Evolutionary conservation across 2,329 filamentous ascomycete genomes (phyloP), one percentile per base, ranked within the genome.

Genomic region (Xylariomycetidae sp.): DNA sequence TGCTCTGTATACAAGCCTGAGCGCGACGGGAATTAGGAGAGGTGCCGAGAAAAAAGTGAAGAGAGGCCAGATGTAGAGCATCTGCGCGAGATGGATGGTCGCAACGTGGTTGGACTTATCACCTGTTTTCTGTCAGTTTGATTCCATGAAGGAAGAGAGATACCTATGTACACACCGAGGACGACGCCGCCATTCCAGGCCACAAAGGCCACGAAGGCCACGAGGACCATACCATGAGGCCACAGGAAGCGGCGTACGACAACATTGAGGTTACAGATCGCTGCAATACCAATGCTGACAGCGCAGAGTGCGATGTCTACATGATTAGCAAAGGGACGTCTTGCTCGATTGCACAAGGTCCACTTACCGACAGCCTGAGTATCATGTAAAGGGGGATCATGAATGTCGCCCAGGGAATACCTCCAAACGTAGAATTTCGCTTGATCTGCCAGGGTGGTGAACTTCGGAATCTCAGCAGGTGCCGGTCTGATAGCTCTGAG

Each of bases 91-190:
- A 53, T 98, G 90, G 10, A 96, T 65, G 1, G 88, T 92, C 1
- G 89, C 88, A 19, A 92, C 72, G 52, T 98, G 92, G 53, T 95
- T 95, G 17, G 85, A 82, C 62, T 95, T 96, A 61, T 98, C 92
- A 23, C 89, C 85, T 87, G 35, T 4, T 15, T 15, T 9, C 1
- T 2, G 35, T 65, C 34, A 65, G 50, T 33, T 22, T n/a, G 12
- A 19, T 17, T 8, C 25, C 0, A 2, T 13, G 20, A 15, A 19
- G 10, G 6, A 18, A 9, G 9, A 10, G 20, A 3, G 5, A 9
- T 3, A 7, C 5, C 1, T 19, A 29, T 16, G 13, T 16, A 13
- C 67, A 46, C 64, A 84, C 85, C 89, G 3, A 98, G 74, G 1
- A 96, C 92, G 13, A 98, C 90, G 9, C 89, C 82, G 6, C 85